phyloP scores from a whole-genome alignment of 78 protist genomes.

The Chrysochromulina tobinii region DNA sequence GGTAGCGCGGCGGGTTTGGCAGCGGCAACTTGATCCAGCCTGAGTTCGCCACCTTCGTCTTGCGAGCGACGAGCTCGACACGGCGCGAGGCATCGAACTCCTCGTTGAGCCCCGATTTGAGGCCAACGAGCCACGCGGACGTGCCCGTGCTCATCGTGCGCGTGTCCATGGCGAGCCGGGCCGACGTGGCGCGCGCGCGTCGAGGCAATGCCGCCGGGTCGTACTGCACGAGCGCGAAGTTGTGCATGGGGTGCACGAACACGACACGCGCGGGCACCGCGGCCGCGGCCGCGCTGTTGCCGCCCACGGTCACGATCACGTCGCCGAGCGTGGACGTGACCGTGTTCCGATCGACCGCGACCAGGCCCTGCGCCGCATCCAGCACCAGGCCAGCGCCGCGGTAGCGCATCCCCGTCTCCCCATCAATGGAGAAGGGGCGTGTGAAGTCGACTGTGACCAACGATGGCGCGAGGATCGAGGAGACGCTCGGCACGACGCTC shows the following conservation, averaged over 20 bases:
- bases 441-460: constrained; percentile 26
- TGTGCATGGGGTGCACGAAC: constrained; percentile 58
- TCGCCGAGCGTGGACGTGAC: constrained; percentile 33
- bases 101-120: constrained; percentile 19
- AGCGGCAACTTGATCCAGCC: constrained; percentile 28
- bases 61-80: background rate
- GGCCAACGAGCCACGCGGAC: background rate
- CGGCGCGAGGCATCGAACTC: background rate
- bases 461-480: background rate
- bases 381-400: constrained; percentile 48
- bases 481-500: no score
- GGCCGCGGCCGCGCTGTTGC: background rate
- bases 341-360: constrained; percentile 58
- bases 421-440: constrained; percentile 48
- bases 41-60: background rate
- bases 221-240: constrained; percentile 51
- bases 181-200: background rate
- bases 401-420: constrained; percentile 26
- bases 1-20: constrained; percentile 27
- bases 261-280: constrained; percentile 16
- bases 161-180: background rate
- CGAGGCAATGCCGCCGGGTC: constrained; percentile 35
- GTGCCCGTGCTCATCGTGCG: background rate
- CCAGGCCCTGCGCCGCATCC: constrained; percentile 48
- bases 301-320: constrained; percentile 34